A percentile compares a stretch with the other conserved stretches of the same genome.
phyloP scores from a whole-genome alignment of 73 alveolate genomes.

The Tetrahymena borealis region DNA sequence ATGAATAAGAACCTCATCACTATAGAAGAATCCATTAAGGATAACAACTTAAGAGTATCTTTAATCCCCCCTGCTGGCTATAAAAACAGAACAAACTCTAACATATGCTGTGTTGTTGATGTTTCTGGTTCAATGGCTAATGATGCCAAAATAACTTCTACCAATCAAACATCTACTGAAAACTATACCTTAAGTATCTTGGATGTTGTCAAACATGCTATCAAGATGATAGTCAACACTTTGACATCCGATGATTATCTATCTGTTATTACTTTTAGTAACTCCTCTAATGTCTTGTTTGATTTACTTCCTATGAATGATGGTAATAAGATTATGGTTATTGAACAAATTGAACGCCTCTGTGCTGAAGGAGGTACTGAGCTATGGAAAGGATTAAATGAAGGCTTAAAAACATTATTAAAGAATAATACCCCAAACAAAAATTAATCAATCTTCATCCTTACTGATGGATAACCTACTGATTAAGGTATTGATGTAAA shows the following conservation, averaged over 20 bases:
- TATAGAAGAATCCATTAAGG: not conserved
- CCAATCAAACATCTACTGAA: not conserved
- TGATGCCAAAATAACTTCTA: not conserved
- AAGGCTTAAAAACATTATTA: not conserved
- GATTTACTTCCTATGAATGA: not conserved
- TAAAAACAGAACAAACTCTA: not conserved
- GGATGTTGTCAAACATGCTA: not conserved
- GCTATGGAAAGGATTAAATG: not conserved
- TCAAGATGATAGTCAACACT: not conserved
- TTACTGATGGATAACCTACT: conserved; percentile 9
- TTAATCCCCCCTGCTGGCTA: not conserved
- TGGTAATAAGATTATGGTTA: not conserved
- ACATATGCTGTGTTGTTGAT: not conserved
- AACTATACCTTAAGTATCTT: not conserved
- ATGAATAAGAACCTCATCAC: no score
- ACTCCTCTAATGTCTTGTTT: not conserved
- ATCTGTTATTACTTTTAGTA: not conserved
- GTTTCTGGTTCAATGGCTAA: conserved; percentile 4
- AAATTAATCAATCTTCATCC: not conserved
- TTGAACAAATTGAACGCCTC: not conserved
- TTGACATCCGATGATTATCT: not conserved
- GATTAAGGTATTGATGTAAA: not conserved
- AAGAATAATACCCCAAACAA: not conserved
- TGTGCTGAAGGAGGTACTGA: not conserved
- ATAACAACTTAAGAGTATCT: not conserved